phyloP scores from a whole-genome alignment of 805 yeast species.

The Myxozyma melibiosi region DNA sequence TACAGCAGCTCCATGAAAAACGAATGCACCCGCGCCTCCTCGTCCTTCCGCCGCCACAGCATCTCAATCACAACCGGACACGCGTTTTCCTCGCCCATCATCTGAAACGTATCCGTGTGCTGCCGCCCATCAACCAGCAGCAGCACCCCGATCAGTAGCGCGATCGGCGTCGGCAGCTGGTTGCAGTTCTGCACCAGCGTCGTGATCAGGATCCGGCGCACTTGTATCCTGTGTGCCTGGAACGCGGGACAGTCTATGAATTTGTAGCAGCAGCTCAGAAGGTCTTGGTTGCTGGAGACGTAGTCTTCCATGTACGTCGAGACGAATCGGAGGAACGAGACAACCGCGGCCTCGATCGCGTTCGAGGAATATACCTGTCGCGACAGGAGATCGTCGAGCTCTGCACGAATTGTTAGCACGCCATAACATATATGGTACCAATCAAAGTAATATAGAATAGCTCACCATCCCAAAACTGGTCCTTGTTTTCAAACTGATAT shows the following conservation, averaged over 20 bases:
- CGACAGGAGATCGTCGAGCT: conserved; percentile 55
- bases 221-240: conserved; percentile 54
- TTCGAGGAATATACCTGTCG: conserved; percentile 48
- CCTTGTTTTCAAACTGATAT: conserved; percentile 38
- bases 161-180: conserved; percentile 36
- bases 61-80: conserved; percentile 50
- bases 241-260: conserved; percentile 53
- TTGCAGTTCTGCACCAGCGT: conserved; percentile 38
- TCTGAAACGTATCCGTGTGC: conserved; percentile 48
- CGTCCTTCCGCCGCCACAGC: conserved; percentile 40
- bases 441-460: conserved; percentile 38
- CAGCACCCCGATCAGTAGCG: conserved; percentile 49
- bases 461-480: conserved; percentile 41
- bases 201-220: conserved; percentile 44
- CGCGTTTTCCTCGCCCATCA: conserved; percentile 57
- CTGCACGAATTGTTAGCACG: conserved; percentile 55
- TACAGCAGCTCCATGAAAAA: conserved; percentile 56
- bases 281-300: conserved; percentile 42
- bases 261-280: conserved; percentile 51
- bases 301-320: conserved; percentile 38
- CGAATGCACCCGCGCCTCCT: conserved; percentile 43
- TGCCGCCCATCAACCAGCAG: conserved; percentile 50
- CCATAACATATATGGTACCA: no score
- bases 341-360: conserved; percentile 35
- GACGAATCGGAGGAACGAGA: conserved; percentile 37